Evolutionary conservation across 2,329 filamentous ascomycete species (phyloP).

Genomic region (Aureobasidium subglaciale): DNA sequence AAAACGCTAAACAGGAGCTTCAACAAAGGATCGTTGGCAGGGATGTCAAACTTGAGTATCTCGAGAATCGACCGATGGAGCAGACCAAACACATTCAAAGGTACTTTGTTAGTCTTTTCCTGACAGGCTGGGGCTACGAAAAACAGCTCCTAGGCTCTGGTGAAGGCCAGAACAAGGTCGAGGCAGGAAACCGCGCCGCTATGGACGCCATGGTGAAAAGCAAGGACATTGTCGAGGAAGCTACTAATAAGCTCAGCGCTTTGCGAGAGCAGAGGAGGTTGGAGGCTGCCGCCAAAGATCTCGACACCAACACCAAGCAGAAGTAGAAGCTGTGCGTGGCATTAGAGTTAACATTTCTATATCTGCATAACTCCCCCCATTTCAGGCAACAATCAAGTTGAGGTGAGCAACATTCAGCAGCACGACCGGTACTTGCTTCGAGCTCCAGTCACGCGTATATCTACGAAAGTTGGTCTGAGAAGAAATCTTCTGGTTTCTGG

Average conservation of each 20-base stretch:
- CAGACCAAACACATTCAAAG: slow-evolving; percentile 40
- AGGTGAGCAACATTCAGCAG: no score
- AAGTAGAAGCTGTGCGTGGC: neutral
- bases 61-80: slow-evolving; percentile 21
- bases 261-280: slow-evolving; percentile 1
- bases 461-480: no score
- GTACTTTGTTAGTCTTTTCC: slow-evolving; percentile 57
- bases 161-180: slow-evolving; percentile 58
- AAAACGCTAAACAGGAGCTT: slow-evolving; percentile 14
- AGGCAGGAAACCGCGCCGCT: slow-evolving; percentile 63
- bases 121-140: slow-evolving; percentile 63
- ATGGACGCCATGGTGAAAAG: slow-evolving; percentile 49
- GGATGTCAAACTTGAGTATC: slow-evolving; percentile 9
- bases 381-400: no score
- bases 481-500: no score
- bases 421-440: no score
- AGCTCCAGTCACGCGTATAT: no score
- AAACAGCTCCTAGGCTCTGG: slow-evolving; percentile 57
- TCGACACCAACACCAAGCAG: neutral
- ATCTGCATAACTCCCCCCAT: no score
- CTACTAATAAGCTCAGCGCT: neutral
- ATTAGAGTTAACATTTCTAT: no score
- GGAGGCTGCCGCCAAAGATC: slow-evolving; percentile 1
- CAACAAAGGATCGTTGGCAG: slow-evolving; percentile 11
- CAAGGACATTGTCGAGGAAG: slow-evolving; percentile 24